Base-by-base conservation (phyloP, 306 rosid species). In the Medicago arabica region DNA sequence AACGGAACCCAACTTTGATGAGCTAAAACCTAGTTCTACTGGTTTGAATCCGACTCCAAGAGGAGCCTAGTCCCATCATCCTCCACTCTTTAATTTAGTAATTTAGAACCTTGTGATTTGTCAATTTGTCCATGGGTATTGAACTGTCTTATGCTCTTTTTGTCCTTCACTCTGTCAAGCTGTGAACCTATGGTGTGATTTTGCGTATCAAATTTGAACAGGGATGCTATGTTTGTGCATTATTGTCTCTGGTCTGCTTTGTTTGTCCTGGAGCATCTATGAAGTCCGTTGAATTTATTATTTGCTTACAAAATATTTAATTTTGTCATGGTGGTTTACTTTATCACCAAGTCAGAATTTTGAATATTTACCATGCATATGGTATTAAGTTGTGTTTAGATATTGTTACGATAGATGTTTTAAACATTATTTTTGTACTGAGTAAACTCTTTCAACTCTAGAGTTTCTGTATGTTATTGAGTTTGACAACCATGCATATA, bases 311-410 rank as follows among this genome's bases (percentile, higher is more conserved):
- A 58, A 57, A 57, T 21, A 57, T 57, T 58, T 21, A 58, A 16
- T 17, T 3, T 21, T 58, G 34, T 23, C 23, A 58, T 18, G 23
- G 36, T 58, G 38, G 63, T 58, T 21, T 58, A 12, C 38, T 11
- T 58, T 58, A 58, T 58, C 11, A 21, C 63, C 8, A 4, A 57
- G 36, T 57, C 14, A 21, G 36, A 19, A 19, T 53, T 21, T 21
- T 57, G 63, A 21, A 57, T 57, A 19, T 8, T 54, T 54, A 54
- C 60, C 18, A 19, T 11, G 63, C 63, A 58, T 23, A 54, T 58
- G 5, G 5, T 58, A 9, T 21, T 21, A 5, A 58, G 10, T 21
- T 58, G 63, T 58, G 16, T 21, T 17, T 31, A 31, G 36, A 16
- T 51, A 17, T 9, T 50, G 18, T 7, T n/a, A 17, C n/a, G 57